Conservation (phyloP, 345 rosid species). For the Cardiospermum halicacabum region DNA sequence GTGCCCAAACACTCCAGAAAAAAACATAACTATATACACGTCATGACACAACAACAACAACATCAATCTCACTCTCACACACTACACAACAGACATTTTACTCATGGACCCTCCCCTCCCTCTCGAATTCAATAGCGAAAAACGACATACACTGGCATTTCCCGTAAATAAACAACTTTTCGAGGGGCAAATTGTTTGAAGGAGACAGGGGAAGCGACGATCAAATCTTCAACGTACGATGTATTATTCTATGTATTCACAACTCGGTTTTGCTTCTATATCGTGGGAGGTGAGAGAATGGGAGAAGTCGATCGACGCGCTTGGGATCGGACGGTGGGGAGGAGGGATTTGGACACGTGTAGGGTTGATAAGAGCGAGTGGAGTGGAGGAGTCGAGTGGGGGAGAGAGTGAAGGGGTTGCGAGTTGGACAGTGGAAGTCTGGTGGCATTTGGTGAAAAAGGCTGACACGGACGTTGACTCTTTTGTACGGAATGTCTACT, state of each 20-base stretch:
- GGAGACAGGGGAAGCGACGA: constrained; percentile 15
- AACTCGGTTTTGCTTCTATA: no score
- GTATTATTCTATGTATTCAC: constrained; percentile 28
- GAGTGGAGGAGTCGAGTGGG: no score
- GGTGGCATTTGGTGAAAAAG: constrained; percentile 36
- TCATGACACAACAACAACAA: no score
- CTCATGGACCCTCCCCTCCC: not conserved
- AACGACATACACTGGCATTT: constrained; percentile 1
- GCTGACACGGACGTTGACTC: constrained; percentile 44
- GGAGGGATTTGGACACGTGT: not conserved
- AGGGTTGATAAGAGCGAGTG: not conserved
- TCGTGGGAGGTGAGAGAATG: no score
- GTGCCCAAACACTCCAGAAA: not conserved
- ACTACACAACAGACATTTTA: not conserved
- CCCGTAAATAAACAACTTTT: not conserved
- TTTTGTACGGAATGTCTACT: constrained; percentile 36
- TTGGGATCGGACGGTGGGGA: not conserved
- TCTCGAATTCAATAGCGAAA: not conserved
- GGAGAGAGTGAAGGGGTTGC: no score
- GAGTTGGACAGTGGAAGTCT: constrained; percentile 22
- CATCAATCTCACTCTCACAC: no score
- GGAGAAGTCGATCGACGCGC: no score
- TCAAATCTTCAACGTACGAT: constrained; percentile 38
- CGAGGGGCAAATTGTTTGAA: not conserved
- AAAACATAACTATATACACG: no score